These are phyloP conservation scores for Neurospora hispaniola DNA, from an alignment of 495 filamentous ascomycete species.

Conservation along the genomic window DNA sequence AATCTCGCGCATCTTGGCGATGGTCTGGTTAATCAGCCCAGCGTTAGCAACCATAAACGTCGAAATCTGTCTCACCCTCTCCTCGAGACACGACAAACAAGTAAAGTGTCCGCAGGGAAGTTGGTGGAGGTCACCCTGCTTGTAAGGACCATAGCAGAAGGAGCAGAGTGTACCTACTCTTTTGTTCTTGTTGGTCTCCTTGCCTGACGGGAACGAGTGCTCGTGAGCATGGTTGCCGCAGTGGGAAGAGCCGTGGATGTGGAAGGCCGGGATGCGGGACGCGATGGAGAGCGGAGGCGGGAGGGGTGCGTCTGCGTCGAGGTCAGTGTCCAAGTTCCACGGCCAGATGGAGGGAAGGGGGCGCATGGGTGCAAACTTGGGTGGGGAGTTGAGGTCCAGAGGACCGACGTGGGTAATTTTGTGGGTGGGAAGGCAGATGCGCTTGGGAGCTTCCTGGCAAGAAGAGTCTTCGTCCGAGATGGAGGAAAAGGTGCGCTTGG, in stretches of 20 bases:
- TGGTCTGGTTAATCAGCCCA: neutral
- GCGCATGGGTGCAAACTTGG: neutral
- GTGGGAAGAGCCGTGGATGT: neutral
- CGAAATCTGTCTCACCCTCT: neutral
- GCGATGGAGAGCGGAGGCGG: neutral
- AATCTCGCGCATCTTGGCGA: neutral
- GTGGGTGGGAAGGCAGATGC: neutral
- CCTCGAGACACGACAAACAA: slow-evolving; percentile 3
- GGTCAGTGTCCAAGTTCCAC: neutral
- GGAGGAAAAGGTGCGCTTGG: neutral
- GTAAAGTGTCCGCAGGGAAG: slow-evolving; percentile 10
- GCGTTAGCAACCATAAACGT: neutral
- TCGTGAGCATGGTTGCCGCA: neutral
- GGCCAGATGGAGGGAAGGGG: neutral
- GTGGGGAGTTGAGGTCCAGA: neutral
- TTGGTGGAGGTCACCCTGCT: slow-evolving; percentile 3
- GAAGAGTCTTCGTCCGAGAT: neutral
- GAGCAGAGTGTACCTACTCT: neutral
- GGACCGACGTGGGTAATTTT: neutral
- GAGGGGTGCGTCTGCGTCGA: neutral
- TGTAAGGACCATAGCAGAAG: neutral
- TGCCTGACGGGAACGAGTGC: neutral
- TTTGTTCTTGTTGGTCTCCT: neutral
- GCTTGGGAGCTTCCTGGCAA: neutral
- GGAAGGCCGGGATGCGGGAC: neutral